Conservation (phyloP, 1,139 yeast species). For the Saccharomyces uvarum region DNA sequence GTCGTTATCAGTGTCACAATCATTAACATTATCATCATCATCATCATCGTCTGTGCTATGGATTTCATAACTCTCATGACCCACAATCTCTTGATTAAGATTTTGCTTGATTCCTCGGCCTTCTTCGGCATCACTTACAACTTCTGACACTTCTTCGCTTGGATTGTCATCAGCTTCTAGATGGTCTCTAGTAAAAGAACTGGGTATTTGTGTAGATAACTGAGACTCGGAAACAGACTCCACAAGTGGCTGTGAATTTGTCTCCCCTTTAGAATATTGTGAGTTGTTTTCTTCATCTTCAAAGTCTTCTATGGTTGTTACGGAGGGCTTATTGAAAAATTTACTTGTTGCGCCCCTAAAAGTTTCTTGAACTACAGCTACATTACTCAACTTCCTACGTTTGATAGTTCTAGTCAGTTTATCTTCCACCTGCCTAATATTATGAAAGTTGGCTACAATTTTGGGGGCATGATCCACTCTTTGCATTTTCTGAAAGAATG, state of each 20-base stretch:
- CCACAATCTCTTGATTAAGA: not conserved
- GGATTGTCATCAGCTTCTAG: slow-evolving; percentile 7
- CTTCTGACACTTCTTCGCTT: not conserved
- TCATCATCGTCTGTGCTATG: not conserved
- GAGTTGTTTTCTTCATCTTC: not conserved
- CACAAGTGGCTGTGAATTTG: slow-evolving; percentile 14
- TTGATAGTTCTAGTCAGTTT: slow-evolving; percentile 8
- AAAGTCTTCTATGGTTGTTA: not conserved
- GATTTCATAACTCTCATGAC: not conserved
- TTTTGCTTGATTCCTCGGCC: not conserved
- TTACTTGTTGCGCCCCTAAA: not conserved
- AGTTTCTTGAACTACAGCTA: not conserved
- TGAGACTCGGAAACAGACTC: slow-evolving; percentile 16
- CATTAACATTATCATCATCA: not conserved
- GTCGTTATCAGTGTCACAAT: not conserved
- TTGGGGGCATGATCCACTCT: not conserved
- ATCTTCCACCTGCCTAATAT: slow-evolving; percentile 1
- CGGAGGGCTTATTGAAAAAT: not conserved
- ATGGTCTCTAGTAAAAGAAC: slow-evolving; percentile 33
- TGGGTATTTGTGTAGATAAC: slow-evolving; percentile 31
- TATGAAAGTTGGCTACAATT: not conserved
- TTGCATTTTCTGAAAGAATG: slow-evolving; percentile 6
- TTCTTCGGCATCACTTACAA: slow-evolving; percentile 25
- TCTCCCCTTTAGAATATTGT: slow-evolving; percentile 14
- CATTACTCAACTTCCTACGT: slow-evolving; percentile 2